phyloP scores from a whole-genome alignment of 1,284 basidiomycete genomes.

The Malassezia sympodialis region DNA sequence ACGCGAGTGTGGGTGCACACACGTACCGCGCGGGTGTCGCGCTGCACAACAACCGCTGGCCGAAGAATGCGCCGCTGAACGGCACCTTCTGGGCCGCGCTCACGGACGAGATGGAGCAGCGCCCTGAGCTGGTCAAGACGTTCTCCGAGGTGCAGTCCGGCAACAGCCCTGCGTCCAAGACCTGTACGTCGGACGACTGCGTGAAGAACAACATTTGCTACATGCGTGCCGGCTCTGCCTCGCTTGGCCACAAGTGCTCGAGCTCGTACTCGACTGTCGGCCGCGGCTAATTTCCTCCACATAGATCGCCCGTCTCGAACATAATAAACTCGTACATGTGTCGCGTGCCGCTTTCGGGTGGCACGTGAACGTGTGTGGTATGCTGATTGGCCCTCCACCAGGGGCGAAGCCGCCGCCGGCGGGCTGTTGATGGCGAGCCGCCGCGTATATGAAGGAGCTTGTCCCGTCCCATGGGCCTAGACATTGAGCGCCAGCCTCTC shows the following conservation, averaged over 20 bases:
- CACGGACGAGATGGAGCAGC: conserved; percentile 57
- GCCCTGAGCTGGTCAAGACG: conserved; percentile 57
- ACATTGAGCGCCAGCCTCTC: conserved; percentile 3
- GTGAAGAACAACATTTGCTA: conserved; percentile 64
- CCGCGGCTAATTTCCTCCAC: not conserved
- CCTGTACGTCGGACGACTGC: conserved; percentile 52
- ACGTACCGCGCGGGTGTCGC: conserved; percentile 8
- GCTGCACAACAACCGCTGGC: conserved; percentile 52
- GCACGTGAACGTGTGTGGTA: not conserved
- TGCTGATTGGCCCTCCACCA: not conserved
- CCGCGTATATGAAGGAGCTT: not conserved
- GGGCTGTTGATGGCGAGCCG: not conserved
- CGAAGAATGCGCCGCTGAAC: conserved; percentile 61
- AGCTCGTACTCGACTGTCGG: conserved; percentile 51
- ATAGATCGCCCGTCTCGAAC: too few species aligned
- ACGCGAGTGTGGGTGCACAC: conserved; percentile 16
- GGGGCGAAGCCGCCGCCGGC: not conserved
- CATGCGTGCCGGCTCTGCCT: conserved; percentile 60
- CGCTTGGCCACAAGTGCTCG: conserved; percentile 57
- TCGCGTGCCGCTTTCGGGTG: not conserved
- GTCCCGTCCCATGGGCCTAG: not conserved
- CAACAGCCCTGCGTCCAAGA: conserved; percentile 51
- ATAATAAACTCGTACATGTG: not conserved
- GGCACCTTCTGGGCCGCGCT: conserved; percentile 73
- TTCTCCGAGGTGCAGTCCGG: conserved; percentile 66